phyloP scores from a whole-genome alignment of 495 filamentous ascomycete genomes.

The Talaromyces proteolyticus region DNA sequence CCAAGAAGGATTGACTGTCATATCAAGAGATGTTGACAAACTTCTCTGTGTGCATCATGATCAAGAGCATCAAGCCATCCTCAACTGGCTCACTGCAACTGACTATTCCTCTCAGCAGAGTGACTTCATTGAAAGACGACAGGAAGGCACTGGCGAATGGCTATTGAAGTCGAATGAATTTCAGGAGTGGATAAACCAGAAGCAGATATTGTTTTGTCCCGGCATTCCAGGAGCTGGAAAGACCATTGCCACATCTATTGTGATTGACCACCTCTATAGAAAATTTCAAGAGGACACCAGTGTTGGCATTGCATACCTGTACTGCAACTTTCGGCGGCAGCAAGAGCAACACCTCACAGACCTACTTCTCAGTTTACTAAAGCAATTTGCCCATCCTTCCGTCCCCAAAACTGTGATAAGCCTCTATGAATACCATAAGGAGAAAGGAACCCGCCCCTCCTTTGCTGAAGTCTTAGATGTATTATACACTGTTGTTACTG shows the following conservation, averaged over 20 bases:
- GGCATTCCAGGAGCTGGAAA: conserved; percentile 36
- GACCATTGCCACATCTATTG: conserved; percentile 26
- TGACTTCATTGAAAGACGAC: conserved; percentile 11
- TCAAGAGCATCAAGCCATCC: conserved; percentile 6
- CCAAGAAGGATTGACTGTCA: no score
- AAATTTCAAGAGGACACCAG: conserved; percentile 9
- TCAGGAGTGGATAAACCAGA: conserved; percentile 24
- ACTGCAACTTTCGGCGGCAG: conserved; percentile 27
- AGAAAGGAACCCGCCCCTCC: conserved; percentile 12
- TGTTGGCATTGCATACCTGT: conserved; percentile 33
- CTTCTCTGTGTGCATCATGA: no score
- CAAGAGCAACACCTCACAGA: conserved; percentile 17
- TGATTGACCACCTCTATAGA: conserved; percentile 22
- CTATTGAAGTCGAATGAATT: conserved; percentile 30
- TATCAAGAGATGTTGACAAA: no score
- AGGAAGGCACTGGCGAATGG: conserved; percentile 36
- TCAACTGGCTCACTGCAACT: conserved; percentile 13
- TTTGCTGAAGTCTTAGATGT: conserved; percentile 20
- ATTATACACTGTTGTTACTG: no score
- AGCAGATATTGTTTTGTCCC: conserved; percentile 36
- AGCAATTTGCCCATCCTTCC: conserved; percentile 21
- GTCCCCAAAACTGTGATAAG: conserved; percentile 1
- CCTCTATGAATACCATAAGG: conserved; percentile 2
- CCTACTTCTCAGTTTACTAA: conserved; percentile 22
- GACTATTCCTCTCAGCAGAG: conserved; percentile 12